Conservation (phyloP, 495 filamentous ascomycete species). For the Cenococcum geophilum region DNA sequence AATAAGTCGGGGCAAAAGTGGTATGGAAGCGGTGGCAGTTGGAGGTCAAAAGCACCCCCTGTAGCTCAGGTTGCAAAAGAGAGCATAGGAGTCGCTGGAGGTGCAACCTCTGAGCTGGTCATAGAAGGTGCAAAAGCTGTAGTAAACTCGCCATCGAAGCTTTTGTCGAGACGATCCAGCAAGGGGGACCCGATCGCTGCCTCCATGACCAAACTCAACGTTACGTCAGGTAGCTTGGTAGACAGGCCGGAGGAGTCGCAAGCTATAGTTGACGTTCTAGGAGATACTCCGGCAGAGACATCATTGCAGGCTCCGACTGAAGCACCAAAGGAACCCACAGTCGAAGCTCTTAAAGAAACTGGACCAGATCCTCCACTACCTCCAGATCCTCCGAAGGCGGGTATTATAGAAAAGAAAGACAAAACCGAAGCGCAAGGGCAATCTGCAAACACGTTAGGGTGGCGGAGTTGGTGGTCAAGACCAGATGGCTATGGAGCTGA, state of each 20-base stretch:
- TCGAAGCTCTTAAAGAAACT: background rate
- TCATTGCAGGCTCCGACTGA: background rate
- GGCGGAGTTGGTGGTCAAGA: constrained; percentile 41
- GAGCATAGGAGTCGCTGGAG: constrained; percentile 35
- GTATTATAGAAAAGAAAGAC: background rate
- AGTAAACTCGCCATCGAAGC: constrained; percentile 20
- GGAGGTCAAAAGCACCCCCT: constrained; percentile 37
- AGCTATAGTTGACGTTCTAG: background rate
- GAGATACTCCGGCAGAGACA: constrained; percentile 10
- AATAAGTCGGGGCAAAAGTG: constrained; percentile 29
- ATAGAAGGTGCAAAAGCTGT: constrained; percentile 21
- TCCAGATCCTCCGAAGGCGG: constrained; percentile 18
- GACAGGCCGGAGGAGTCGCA: constrained; percentile 8
- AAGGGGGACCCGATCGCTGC: constrained; percentile 35
- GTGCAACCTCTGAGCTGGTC: constrained; percentile 32
- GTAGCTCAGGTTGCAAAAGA: constrained; percentile 34
- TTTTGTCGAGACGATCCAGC: constrained; percentile 34
- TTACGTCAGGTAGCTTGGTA: constrained; percentile 28
- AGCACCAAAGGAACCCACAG: background rate
- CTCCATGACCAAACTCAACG: constrained; percentile 36
- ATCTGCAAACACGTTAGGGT: constrained; percentile 17
- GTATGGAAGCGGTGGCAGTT: constrained; percentile 32
- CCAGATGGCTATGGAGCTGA: constrained; percentile 37
- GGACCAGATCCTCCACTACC: constrained; percentile 29
- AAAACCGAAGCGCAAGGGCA: constrained; percentile 5